A percentile compares a stretch with the other conserved stretches of the same genome.
Evolutionary conservation across 371 early-diverging fungal species (phyloP).

Genomic region (Apophysomyces trapeziformis): DNA sequence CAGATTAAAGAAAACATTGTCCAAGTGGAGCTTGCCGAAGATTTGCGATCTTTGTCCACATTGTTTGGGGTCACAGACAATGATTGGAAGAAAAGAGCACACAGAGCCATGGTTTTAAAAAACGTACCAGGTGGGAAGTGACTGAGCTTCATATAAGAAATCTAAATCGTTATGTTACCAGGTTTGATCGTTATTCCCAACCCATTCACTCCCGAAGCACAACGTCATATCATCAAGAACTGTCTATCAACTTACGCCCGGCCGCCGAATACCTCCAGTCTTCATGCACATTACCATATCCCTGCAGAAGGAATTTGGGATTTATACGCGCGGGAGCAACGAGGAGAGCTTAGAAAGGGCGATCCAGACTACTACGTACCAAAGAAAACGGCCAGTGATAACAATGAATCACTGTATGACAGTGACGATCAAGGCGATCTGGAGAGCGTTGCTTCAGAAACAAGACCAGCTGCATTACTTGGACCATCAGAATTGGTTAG

Average conservation of each 20-base stretch:
- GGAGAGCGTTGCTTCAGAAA: conserved; percentile 8
- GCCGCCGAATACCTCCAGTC: conserved; percentile 81
- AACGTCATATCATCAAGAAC: conserved; percentile 64
- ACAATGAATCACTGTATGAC: conserved; percentile 15
- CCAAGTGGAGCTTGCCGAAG: conserved; percentile 24
- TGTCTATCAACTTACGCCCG: conserved; percentile 70
- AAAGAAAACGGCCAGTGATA: conserved; percentile 27
- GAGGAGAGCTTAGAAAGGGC: conserved; percentile 25
- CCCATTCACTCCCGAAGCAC: conserved; percentile 70
- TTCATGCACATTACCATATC: conserved; percentile 80
- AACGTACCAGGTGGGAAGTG: conserved; percentile 33
- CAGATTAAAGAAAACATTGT: conserved; percentile 31
- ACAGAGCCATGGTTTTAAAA: conserved; percentile 38
- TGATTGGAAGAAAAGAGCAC: background rate
- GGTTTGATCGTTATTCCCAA: conserved; percentile 81
- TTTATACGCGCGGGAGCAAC: conserved; percentile 46
- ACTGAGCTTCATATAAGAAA: background rate
- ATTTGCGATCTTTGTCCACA: conserved; percentile 6
- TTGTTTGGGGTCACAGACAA: conserved; percentile 16
- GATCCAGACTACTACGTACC: conserved; percentile 29
- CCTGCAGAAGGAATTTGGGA: conserved; percentile 75
- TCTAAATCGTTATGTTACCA: conserved; percentile 18
- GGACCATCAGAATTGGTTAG: conserved; percentile 56
- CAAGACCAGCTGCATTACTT: conserved; percentile 22
- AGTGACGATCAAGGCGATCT: conserved; percentile 20